Base-by-base conservation (phyloP, 2,329 filamentous ascomycete genomes). In the Penicillium sp. region DNA sequence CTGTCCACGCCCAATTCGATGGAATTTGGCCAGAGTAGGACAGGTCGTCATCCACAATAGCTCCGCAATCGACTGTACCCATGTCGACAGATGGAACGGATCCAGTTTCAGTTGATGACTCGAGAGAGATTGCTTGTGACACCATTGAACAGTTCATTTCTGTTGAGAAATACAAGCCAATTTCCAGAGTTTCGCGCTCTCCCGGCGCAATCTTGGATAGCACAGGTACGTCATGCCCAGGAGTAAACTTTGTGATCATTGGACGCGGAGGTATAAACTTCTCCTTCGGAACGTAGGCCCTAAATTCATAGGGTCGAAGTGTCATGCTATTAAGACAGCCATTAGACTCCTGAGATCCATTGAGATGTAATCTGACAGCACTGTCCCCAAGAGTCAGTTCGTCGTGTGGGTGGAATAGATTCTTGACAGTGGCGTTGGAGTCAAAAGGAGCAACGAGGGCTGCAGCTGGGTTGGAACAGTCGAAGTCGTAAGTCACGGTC, bases 341-440 rank as follows among this genome's bases (percentile, higher is more conserved):
- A 61, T 85, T 86, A 52, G 70, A 75, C 3, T 80, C 72, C 0
- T 70, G 76, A 0, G 81, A 82, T 2, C 78, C 78, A 57, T 82
- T 80, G 46, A 85, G 77, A 13, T 79, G 79, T 42, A 86, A 77
- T 33, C 75, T 76, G 4, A 78, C 72, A 1, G 77, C 71, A 1
- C 84, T 83, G 1, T 73, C 70, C 52, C 78, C 77, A n/a, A 89
- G 75, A 0, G 74, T 81, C 59, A 83, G 76, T 62, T 85, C 81
- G 26, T 87, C 85, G 65, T 85, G 86, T 0, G 86, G 86, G 68
- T 84, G 85, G 70, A 89, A 87, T 13, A 89, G 70, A 66, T 88
- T 88, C 69, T 84, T 85, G 62, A 89, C 86, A 0, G 79, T 84
- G 1, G 81, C 83, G 13, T 80, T 82, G 2, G 74, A 70, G 13